phyloP scores from a whole-genome alignment of 2,329 filamentous ascomycete species.

The Sarocladiaceae sp. region DNA sequence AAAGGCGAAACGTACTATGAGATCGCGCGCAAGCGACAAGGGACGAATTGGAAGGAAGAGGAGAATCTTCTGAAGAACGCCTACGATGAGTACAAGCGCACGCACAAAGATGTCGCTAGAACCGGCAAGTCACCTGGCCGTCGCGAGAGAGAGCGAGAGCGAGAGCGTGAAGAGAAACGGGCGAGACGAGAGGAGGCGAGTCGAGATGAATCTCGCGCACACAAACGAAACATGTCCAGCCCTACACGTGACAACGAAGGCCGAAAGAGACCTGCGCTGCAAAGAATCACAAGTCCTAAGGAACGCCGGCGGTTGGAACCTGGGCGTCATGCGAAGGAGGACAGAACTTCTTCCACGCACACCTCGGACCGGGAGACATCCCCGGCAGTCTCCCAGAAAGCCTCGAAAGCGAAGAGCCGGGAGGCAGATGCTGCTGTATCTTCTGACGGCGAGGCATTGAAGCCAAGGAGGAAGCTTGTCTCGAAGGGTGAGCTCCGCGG shows the following conservation, averaged over 20 bases:
- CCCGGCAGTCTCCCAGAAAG: conserved; percentile 42
- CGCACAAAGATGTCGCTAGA: conserved; percentile 43
- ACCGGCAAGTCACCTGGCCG: conserved; percentile 43
- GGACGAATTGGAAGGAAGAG: conserved; percentile 88
- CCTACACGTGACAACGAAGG: conserved; percentile 41
- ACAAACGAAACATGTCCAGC: conserved; percentile 45
- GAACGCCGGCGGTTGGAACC: conserved; percentile 31
- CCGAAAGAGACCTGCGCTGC: conserved; percentile 36
- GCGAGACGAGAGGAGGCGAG: conserved; percentile 34
- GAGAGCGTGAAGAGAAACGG: conserved; percentile 39
- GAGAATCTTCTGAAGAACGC: conserved; percentile 73
- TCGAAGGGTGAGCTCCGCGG: conserved; percentile 60
- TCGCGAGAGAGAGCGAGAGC: conserved; percentile 34
- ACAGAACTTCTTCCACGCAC: conserved; percentile 41
- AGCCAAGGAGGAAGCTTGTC: conserved; percentile 59
- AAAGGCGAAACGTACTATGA: conserved; percentile 82
- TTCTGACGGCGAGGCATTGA: conserved; percentile 53
- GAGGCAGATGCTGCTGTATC: conserved; percentile 53
- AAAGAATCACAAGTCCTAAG: conserved; percentile 39
- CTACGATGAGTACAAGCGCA: conserved; percentile 61
- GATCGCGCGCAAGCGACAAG: conserved; percentile 75
- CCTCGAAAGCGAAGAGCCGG: conserved; percentile 45
- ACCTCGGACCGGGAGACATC: conserved; percentile 51
- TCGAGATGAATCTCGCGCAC: conserved; percentile 38
- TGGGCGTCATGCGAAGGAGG: conserved; percentile 50